Evolutionary conservation across 441 rosid genomes (phyloP).

Genomic region (Erysimum pusillum): DNA sequence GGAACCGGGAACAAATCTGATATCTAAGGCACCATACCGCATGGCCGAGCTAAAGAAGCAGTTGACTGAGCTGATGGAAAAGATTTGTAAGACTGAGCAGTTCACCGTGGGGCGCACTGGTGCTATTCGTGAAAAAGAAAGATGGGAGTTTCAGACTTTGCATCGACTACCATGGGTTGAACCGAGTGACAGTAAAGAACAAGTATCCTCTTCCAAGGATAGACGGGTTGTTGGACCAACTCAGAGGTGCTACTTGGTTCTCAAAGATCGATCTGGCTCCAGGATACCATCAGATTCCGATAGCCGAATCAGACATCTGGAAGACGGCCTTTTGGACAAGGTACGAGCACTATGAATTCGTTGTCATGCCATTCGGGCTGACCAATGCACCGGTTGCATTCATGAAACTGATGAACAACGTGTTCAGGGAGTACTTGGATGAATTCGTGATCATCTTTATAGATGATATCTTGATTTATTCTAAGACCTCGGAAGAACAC

Average conservation of each 20-base stretch:
- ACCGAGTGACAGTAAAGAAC: not conserved
- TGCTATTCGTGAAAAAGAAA: not conserved
- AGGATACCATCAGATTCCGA: not conserved
- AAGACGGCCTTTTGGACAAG: not conserved
- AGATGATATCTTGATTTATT: not conserved
- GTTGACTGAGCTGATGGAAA: no score
- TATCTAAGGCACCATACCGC: no score
- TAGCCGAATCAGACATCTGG: not conserved
- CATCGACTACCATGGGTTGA: not conserved
- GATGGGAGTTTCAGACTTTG: not conserved
- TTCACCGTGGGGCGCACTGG: no score
- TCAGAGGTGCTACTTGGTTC: not conserved
- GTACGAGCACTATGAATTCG: not conserved
- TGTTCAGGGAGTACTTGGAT: no score
- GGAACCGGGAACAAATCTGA: no score
- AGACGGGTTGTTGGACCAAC: not conserved
- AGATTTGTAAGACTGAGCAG: no score
- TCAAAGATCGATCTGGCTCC: not conserved
- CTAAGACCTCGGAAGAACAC: not conserved
- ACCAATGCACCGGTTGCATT: not conserved
- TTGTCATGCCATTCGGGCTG: not conserved
- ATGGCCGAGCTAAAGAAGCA: no score
- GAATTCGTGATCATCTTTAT: not conserved
- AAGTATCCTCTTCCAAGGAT: not conserved
- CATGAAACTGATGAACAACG: not conserved